These are phyloP conservation scores for Nepenthes mirabilis DNA, from an alignment of 148 eudicot genomes.

Conservation along the genomic window DNA sequence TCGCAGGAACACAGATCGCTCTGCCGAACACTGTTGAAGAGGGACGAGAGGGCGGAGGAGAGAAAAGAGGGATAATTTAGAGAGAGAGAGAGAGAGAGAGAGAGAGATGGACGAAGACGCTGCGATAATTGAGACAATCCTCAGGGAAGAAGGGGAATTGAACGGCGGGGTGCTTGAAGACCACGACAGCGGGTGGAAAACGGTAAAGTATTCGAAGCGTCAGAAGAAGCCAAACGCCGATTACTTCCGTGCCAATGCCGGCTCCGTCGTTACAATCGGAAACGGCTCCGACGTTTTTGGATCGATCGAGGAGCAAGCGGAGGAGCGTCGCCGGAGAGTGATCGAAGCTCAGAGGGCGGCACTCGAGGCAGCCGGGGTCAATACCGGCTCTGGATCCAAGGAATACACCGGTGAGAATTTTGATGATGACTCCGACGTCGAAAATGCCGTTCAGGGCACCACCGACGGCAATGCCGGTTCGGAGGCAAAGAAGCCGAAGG, in stretches of 20 bases:
- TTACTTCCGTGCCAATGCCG: slow-evolving; percentile 4
- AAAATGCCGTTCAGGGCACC: background rate
- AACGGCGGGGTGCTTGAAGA: slow-evolving; percentile 9
- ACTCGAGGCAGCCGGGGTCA: slow-evolving; percentile 2
- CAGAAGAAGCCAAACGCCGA: slow-evolving; percentile 1
- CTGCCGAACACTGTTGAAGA: too few species aligned
- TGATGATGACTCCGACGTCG: background rate
- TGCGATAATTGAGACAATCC: slow-evolving; percentile 13
- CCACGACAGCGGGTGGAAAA: slow-evolving; percentile 12
- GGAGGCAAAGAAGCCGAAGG: slow-evolving; percentile 7
- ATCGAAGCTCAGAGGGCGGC: slow-evolving; percentile 18
- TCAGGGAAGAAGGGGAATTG: slow-evolving; percentile 13
- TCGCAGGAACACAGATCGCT: too few species aligned
- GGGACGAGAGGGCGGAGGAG: too few species aligned
- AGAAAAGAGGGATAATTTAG: too few species aligned
- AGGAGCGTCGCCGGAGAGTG: slow-evolving; percentile 15
- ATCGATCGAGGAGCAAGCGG: slow-evolving; percentile 9
- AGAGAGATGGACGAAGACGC: slow-evolving; percentile 11
- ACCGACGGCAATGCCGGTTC: slow-evolving; percentile 5
- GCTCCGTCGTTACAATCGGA: slow-evolving; percentile 5
- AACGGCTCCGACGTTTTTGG: background rate
- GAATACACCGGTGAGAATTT: slow-evolving; percentile 5
- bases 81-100: too few species aligned
- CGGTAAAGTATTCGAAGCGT: slow-evolving; percentile 10
- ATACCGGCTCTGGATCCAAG: background rate